These are phyloP conservation scores for Triticum dicoccoides DNA, from an alignment of 176 grass and related monocot species.

Conservation along the genomic window DNA sequence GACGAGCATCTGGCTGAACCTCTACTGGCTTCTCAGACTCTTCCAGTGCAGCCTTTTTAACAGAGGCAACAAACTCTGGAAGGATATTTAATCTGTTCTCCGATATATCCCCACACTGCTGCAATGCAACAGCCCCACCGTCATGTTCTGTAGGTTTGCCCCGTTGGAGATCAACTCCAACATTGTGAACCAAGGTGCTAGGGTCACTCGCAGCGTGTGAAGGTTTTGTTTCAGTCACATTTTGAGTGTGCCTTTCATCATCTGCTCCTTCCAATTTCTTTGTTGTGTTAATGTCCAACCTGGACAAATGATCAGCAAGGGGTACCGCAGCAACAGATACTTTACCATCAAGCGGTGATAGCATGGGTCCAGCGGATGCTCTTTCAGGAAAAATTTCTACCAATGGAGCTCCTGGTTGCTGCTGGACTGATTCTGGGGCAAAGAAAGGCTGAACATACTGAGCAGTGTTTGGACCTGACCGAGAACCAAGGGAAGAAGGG, in stretches of 20 bases:
- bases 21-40: constrained; percentile 40
- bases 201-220: constrained; percentile 19
- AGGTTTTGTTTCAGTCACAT: constrained; percentile 31
- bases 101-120: constrained; percentile 41
- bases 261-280: constrained; percentile 31
- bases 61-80: constrained; percentile 70
- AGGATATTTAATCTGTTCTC: constrained; percentile 50
- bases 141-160: constrained; percentile 33
- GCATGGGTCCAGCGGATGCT: constrained; percentile 25
- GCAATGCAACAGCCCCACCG: constrained; percentile 11
- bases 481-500: constrained; percentile 37
- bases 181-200: constrained; percentile 29
- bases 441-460: constrained; percentile 36
- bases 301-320: constrained; percentile 20
- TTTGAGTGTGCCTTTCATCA: constrained; percentile 17
- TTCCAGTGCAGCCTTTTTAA: constrained; percentile 63
- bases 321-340: constrained; percentile 36
- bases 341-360: constrained; percentile 27
- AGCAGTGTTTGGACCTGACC: constrained; percentile 40
- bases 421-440: constrained; percentile 49
- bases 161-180: constrained; percentile 28
- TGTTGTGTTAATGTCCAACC: constrained; percentile 22
- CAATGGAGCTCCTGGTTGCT: constrained; percentile 34
- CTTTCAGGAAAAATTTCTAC: constrained; percentile 43
- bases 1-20: constrained; percentile 28